Conservation (phyloP, 371 early-diverging fungal species). For the Mucor piriformis region DNA sequence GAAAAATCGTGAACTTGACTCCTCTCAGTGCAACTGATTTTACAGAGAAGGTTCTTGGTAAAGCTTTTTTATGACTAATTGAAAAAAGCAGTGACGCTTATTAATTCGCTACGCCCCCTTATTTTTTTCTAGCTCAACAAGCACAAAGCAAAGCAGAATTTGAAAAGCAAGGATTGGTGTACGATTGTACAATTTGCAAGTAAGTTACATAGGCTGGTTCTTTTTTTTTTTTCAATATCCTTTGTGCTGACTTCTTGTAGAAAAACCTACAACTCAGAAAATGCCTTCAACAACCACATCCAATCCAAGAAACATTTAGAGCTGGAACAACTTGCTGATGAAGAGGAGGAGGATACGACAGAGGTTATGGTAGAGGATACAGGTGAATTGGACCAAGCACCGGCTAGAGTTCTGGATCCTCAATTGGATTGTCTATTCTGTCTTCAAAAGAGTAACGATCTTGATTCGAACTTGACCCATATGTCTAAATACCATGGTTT, state of each 20-base stretch:
- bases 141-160: conserved; percentile 36
- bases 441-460: conserved; percentile 55
- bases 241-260: conserved; percentile 10
- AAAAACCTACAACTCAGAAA: conserved; percentile 76
- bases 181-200: conserved; percentile 46
- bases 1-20: conserved; percentile 77
- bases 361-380: conserved; percentile 28
- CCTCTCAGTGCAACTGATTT: conserved; percentile 75
- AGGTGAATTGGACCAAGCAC: background rate
- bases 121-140: conserved; percentile 41
- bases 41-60: conserved; percentile 61
- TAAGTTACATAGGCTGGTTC: conserved; percentile 3
- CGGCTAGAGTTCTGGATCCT: conserved; percentile 13
- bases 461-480: conserved; percentile 83
- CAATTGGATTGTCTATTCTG: conserved; percentile 82
- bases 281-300: conserved; percentile 86
- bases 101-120: too few relatives aligned
- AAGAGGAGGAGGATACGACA: conserved; percentile 27
- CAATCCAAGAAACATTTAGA: conserved; percentile 92
- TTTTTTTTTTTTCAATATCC: background rate
- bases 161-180: conserved; percentile 38
- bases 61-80: background rate
- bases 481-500: conserved; percentile 90
- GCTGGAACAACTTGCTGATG: conserved; percentile 43
- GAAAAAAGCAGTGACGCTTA: background rate